Evolutionary conservation across 768 basidiomycete genomes (phyloP), one percentile per base, ranked within the genome.

Genomic region (Suillus decipiens): DNA sequence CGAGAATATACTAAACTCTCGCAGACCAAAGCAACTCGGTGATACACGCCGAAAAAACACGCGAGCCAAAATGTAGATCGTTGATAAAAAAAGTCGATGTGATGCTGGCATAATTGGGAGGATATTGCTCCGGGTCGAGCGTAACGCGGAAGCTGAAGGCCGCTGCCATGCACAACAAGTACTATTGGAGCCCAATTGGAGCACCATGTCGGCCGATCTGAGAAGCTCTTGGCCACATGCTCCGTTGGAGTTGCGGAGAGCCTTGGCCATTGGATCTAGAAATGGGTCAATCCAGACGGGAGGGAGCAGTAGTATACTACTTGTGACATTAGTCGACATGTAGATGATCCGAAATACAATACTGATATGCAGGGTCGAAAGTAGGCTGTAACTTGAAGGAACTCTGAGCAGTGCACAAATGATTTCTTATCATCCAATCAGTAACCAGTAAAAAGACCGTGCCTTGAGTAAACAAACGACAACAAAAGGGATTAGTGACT

Each of bases 281-380:
- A 51, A 51, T 19, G 31, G 31, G 15, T 28, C 50, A 31, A 5
- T 6, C 3, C 10, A 12, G 12, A 22, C 22, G 7, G 8, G 24
- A 9, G 3, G 15, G 19, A 31, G 48, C 14, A 14, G 7, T 24
- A 48, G 22, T 14, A 34, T 34, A 12, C 12, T 14, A 28, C 48
- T 14, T 14, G 31, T 51, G 28, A 50, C 48, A 24, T 24, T 37
- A 41, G 9, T 50, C 24, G 28, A 31, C 47, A 31, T 53, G 31
- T 33, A 53, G 51, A 53, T 53, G 51, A 53, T 53, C 51, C 51
- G 33, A 28, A 28, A n/a, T n/a, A n/a, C n/a, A 28, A 28, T 28
- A 28, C 28, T 28, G 28, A n/a, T n/a, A n/a, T 28, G 28, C 28
- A 28, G n/a, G n/a, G n/a, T n/a, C n/a, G n/a, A n/a, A n/a, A n/a